Conservation (phyloP, 768 basidiomycete genomes). For the Wakefieldia striispora region DNA sequence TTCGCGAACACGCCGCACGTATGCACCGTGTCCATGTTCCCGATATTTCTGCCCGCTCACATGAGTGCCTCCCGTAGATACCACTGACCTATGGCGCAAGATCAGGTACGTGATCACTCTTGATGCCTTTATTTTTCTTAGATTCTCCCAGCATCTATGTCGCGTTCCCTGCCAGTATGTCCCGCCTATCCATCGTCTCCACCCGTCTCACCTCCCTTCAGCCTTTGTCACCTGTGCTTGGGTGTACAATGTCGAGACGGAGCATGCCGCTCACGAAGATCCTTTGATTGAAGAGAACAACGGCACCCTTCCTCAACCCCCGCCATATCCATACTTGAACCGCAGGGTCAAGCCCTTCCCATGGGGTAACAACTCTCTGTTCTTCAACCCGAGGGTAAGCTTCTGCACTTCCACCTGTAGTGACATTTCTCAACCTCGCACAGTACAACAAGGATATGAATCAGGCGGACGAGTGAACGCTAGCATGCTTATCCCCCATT, state of each 20-base stretch:
- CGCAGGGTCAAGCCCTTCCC: constrained; percentile 76
- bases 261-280: constrained; percentile 70
- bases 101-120: constrained; percentile 58
- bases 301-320: constrained; percentile 66
- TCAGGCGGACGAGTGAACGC: constrained; percentile 25
- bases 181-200: background rate
- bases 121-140: constrained; percentile 3
- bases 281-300: constrained; percentile 72
- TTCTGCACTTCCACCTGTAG: background rate
- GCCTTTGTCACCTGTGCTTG: constrained; percentile 35
- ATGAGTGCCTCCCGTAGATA: constrained; percentile 43
- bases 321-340: constrained; percentile 78
- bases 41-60: constrained; percentile 9
- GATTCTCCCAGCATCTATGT: constrained; percentile 57
- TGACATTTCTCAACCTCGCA: constrained; percentile 3
- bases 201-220: constrained; percentile 12
- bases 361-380: constrained; percentile 81
- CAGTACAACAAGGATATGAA: constrained; percentile 68
- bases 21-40: constrained; percentile 15
- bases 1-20: constrained; percentile 69
- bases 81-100: constrained; percentile 81
- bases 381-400: constrained; percentile 74
- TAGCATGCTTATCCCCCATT: background rate
- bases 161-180: constrained; percentile 73
- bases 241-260: constrained; percentile 51